A percentile compares a stretch with the other conserved stretches of the same genome.
These are phyloP conservation scores for Saturnispora serradocipensis DNA, from an alignment of 805 yeast species.

Conservation along the genomic window DNA sequence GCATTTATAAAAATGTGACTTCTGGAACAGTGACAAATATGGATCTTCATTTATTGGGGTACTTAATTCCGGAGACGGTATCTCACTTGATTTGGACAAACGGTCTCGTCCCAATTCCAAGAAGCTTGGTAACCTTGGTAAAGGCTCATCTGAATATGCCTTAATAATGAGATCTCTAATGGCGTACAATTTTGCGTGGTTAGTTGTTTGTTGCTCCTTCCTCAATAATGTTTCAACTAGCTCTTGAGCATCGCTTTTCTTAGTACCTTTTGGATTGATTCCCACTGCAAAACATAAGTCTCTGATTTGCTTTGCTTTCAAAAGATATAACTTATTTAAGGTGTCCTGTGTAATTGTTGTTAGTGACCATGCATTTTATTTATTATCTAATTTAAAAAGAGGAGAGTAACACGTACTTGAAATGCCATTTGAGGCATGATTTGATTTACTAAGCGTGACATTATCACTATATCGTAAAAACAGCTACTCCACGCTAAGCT, in stretches of 20 bases:
- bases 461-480: background rate
- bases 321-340: background rate
- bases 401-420: background rate
- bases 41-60: slow-evolving; percentile 17
- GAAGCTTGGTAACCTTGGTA: background rate
- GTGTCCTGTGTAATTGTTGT: background rate
- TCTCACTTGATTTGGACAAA: background rate
- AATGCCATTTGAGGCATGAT: background rate
- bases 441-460: background rate
- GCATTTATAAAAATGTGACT: slow-evolving; percentile 47
- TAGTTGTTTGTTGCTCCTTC: slow-evolving; percentile 22
- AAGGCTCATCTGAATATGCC: slow-evolving; percentile 16
- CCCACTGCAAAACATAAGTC: background rate
- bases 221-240: slow-evolving; percentile 3
- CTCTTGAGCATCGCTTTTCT: slow-evolving; percentile 6
- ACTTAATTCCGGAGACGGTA: background rate
- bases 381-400: background rate
- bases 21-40: slow-evolving; percentile 33
- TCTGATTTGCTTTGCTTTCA: background rate
- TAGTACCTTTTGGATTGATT: background rate
- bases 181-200: slow-evolving; percentile 36
- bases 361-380: background rate
- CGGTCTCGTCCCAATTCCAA: background rate
- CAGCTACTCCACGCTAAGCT: background rate
- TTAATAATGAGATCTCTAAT: slow-evolving; percentile 35